Evolutionary conservation across 306 rosid species (phyloP).

Genomic region (Mimosa bimucronata): DNA sequence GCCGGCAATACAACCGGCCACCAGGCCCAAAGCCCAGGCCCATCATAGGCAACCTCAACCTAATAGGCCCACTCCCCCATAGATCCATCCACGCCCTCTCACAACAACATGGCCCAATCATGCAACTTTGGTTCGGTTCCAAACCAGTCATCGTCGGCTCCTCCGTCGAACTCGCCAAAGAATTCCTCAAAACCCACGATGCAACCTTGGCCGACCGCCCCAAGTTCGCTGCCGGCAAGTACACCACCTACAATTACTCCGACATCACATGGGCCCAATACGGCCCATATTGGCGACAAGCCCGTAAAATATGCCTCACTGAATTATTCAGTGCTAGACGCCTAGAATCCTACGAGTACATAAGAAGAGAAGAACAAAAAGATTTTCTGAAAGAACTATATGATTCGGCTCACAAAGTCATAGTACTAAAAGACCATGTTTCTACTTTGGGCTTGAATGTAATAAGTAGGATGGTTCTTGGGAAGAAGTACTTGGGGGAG

Average conservation of each 20-base stretch:
- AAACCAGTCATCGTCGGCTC: conserved; percentile 49
- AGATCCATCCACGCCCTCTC: conserved; percentile 51
- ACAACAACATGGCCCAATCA: conserved; percentile 53
- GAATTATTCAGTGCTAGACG: no score
- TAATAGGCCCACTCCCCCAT: conserved; percentile 57
- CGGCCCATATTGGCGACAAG: conserved; percentile 62
- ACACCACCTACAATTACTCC: conserved; percentile 57
- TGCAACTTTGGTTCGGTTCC: conserved; percentile 54
- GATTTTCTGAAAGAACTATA: no score
- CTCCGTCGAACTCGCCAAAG: conserved; percentile 50
- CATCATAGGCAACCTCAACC: conserved; percentile 61
- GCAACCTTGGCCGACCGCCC: conserved; percentile 42
- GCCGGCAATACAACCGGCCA: no score
- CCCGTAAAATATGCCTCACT: conserved; percentile 52
- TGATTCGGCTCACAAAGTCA: no score
- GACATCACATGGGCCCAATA: conserved; percentile 60
- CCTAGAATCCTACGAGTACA: no score
- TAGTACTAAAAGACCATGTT: conserved; percentile 57
- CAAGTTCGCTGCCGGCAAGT: conserved; percentile 48
- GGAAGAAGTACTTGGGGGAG: conserved; percentile 65
- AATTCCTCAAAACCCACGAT: conserved; percentile 57
- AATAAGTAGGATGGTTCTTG: conserved; percentile 84
- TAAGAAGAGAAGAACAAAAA: no score
- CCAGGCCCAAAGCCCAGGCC: conserved; percentile 74
- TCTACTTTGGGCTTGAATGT: conserved; percentile 64